Evolutionary conservation across 2,329 filamentous ascomycete species (phyloP).

Genomic region (Fusarium sp.): DNA sequence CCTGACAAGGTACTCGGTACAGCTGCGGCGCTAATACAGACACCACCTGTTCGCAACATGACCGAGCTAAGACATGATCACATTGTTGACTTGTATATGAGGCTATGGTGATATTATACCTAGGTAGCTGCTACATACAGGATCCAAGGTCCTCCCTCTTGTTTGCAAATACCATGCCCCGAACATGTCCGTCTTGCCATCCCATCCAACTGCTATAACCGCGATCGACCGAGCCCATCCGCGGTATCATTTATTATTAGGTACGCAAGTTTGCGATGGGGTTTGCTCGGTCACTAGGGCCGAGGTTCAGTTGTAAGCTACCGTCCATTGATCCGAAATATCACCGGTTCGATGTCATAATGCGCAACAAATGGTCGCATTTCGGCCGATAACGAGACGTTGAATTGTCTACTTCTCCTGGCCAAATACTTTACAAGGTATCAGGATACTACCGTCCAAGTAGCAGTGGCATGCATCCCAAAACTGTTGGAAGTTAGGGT

Average conservation of each 20-base stretch:
- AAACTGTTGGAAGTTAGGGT: slow-evolving; percentile 9
- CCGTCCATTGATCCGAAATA: slow-evolving; percentile 45
- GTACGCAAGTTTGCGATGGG: neutral
- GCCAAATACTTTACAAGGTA: neutral
- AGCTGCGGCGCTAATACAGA: slow-evolving; percentile 22
- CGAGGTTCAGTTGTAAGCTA: slow-evolving; percentile 37
- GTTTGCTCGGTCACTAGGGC: slow-evolving; percentile 34
- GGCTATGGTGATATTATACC: neutral
- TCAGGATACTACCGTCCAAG: slow-evolving; percentile 14
- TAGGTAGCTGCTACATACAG: neutral
- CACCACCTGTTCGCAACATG: slow-evolving; percentile 18
- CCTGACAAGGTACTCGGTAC: slow-evolving; percentile 22
- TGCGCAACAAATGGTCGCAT: slow-evolving; percentile 12
- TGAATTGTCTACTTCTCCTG: neutral
- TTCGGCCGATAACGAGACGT: slow-evolving; percentile 4
- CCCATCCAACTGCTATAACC: slow-evolving; percentile 7
- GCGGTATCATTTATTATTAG: slow-evolving; percentile 4
- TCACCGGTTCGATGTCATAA: slow-evolving; percentile 9
- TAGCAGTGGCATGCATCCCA: slow-evolving; percentile 10
- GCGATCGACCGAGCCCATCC: slow-evolving; percentile 13
- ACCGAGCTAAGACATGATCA: slow-evolving; percentile 8
- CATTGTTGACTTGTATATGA: slow-evolving; percentile 2
- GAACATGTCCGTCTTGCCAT: slow-evolving; percentile 30
- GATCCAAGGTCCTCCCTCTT: neutral
- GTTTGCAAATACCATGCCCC: slow-evolving; percentile 3